Base-by-base conservation (phyloP, 2,329 filamentous ascomycete genomes). In the Paracamarosporium sp. region DNA sequence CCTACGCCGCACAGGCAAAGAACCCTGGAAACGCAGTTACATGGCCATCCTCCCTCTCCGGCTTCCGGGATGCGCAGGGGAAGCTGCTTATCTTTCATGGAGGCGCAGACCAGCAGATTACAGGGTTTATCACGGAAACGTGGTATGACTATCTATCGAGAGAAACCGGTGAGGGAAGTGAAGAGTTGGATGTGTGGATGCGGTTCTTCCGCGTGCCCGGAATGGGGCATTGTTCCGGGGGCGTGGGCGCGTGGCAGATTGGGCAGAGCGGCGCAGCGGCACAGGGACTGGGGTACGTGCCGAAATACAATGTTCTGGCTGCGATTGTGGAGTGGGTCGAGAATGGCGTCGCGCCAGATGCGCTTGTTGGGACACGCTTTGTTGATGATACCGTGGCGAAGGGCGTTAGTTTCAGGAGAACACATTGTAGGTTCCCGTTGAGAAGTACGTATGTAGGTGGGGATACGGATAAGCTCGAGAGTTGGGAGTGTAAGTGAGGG, bases 121-220 rank as follows among this genome's bases (percentile, higher is more conserved):
- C 76, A 5, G 74, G 71, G 4, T 75, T 76, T 38, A 80, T 79
- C 54, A 77, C 75, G 3, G 73, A 76, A 20, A 70, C 78, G 17
- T 83, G 81, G 72, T 83, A 82, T 68, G 69, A 80, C 45, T 71
- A 80, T 36, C 68, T 83, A 2, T 27, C 44, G 3, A 50, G 56
- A 3, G 63, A 59, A 0, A 65, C 70, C 61, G 58, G 64, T 30
- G 47, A 22, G 13, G 13, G 38, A 0, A 24, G 22, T 13, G 25
- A n/a, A 27, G 24, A 38, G 12, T 57, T 79, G 8, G 76, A 79
- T 55, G 61, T 69, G 2, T 81, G 79, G 61, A 71, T 80, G 53
- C 77, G 83, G 24, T 80, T 79, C 69, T 86, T 86, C 73, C 77
- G 79, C 36, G 80, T 81, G 64, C 80, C 69, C 41, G 84, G 83